Base-by-base conservation (phyloP, 768 basidiomycete genomes). In the Trametes maxima region DNA sequence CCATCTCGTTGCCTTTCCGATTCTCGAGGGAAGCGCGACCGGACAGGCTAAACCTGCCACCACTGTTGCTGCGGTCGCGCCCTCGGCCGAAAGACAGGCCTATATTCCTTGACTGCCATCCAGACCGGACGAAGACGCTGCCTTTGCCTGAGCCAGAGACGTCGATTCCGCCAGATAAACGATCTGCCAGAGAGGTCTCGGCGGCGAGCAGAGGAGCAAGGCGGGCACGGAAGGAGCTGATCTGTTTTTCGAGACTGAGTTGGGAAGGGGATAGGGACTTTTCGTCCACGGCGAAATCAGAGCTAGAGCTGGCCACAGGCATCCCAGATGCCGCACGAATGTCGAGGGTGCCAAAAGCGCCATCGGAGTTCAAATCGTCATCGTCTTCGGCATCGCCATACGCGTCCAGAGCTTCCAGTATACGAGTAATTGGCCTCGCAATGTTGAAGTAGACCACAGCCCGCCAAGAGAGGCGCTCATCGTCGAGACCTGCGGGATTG, bases 401-500 rank as follows among this genome's bases (percentile, higher is more conserved):
- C 2, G 70, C 71, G n/a, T 75, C 72, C 19, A 62, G 65, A 16
- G 64, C 64, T 17, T 75, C 74, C 36, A 76, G 68, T 42, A 80
- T 78, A 22, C 70, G 73, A n/a, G 74, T 71, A 46, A 80, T 70
- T 6, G 78, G 77, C 16, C 72, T 73, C 42, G 75, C 73, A 56
- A 93, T 79, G 75, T 94, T 94, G 78, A 90, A 87, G 74, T 90
- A 91, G 33, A 94, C 86, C 33, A 92, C 85, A 3, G 89, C 85
- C 19, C 85, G 82, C 92, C 92, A 94, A 3, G 84, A 85, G 0
- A 85, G 82, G 22, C 88, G 85, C 75, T 89, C 88, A 52, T 79
- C 75, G 45, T 92, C 88, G 37, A 93, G 82, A 0, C 86, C 77
- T 59, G 82, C 79, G 2, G 88, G 85, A 21, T 89, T 87, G 69